Base-by-base conservation (phyloP, 345 rosid species). In the Theobroma cacao region DNA sequence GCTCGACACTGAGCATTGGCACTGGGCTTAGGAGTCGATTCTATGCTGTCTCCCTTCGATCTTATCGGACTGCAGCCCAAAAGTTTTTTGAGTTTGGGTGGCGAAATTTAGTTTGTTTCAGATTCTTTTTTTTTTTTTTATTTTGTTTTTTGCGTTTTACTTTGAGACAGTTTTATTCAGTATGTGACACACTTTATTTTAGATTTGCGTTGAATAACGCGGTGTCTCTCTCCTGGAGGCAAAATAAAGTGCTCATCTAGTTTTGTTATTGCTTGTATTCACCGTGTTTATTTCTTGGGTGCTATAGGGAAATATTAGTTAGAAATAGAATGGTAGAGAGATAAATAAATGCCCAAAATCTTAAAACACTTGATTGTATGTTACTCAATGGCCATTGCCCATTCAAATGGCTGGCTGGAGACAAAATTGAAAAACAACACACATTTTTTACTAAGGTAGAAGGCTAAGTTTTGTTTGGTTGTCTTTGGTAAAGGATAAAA, bases 21-120 rank as follows among this genome's bases (percentile, higher is more conserved):
- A 18, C 56, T 12, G 69, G 55, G 72, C 40, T 40, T 74, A n/a
- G 4, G 58, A 45, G 71, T 76, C 47, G 34, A 68, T 14, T 24
- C 45, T 8, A 12, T 33, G 77, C 20, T 30, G 64, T 71, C 20
- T 31, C 71, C 1, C 56, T 33, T 18, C 10, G 15, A 24, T 64
- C 33, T 33, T 38, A 12, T 77, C 30, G 68, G 52, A 75, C 56
- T 81, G 84, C 85, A 53, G 71, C 88, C 88, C 88, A 80, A 80
- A 80, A 48, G 50, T 66, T 75, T 79, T 84, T 83, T 60, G 36
- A 69, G 76, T 78, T 83, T 84, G 87, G 89, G 86, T 78, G 77
- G 84, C 84, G 63, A n/a, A 61, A 33, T 72, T 24, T 30, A 18
- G 69, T 24, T 41, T 10, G 26, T 36, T 79, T 38, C 22, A 63